These are phyloP conservation scores for Podaxis sp. DNA, from an alignment of 768 basidiomycete genomes.

Conservation along the genomic window DNA sequence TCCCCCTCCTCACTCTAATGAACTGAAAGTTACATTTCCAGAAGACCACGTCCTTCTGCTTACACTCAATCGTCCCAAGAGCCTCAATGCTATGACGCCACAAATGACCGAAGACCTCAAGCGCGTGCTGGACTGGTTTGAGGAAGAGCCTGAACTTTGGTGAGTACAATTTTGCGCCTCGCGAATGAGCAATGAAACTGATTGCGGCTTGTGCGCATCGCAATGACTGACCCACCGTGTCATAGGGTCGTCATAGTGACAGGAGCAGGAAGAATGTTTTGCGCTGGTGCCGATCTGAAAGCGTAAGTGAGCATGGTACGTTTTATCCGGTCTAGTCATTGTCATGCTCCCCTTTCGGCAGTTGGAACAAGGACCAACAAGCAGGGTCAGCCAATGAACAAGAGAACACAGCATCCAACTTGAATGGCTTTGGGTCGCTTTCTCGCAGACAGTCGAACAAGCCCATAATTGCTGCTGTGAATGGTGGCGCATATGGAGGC, in stretches of 20 bases:
- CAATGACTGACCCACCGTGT: constrained; percentile 2
- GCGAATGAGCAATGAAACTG: neutral
- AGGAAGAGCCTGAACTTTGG: constrained; percentile 72
- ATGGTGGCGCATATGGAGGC: constrained; percentile 71
- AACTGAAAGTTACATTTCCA: constrained; percentile 39
- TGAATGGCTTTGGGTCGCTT: constrained; percentile 70
- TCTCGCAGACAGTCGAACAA: constrained; percentile 69
- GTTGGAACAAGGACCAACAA: constrained; percentile 61
- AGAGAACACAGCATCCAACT: constrained; percentile 35
- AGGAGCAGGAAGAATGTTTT: constrained; percentile 71
- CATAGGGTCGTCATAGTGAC: constrained; percentile 74
- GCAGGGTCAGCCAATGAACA: constrained; percentile 44
- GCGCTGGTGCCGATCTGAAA: constrained; percentile 79
- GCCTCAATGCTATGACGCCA: constrained; percentile 74
- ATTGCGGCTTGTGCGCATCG: neutral
- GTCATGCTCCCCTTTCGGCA: constrained; percentile 25
- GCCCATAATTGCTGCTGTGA: constrained; percentile 80
- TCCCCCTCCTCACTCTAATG: constrained; percentile 32
- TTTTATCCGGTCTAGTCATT: neutral
- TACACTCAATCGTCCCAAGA: constrained; percentile 61
- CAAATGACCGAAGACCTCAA: constrained; percentile 55
- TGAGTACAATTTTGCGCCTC: constrained; percentile 29
- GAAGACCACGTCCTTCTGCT: constrained; percentile 39
- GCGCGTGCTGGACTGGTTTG: constrained; percentile 67
- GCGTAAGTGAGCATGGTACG: constrained; percentile 43